Evolutionary conservation across 352 stramenopile species (phyloP).

Genomic region (Globisporangium recalcitrans): DNA sequence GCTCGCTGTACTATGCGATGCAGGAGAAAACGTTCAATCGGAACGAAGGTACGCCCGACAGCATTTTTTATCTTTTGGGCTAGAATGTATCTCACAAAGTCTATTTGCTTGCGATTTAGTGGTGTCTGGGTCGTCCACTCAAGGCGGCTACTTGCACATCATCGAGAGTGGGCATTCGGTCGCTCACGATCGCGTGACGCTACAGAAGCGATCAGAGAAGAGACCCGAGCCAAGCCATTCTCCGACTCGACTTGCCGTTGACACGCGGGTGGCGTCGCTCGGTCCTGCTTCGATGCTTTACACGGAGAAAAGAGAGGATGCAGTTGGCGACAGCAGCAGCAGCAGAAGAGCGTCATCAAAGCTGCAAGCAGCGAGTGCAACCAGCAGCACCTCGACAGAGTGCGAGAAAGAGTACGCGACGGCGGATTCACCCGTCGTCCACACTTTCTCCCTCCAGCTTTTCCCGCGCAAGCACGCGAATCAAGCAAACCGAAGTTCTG

Average conservation of each 20-base stretch:
- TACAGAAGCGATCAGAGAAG: constrained; percentile 23
- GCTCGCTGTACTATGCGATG: constrained; percentile 39
- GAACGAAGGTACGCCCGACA: constrained; percentile 28
- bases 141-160: constrained; percentile 27
- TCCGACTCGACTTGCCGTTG: constrained; percentile 23
- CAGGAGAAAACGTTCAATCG: constrained; percentile 29
- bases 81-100: not conserved
- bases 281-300: constrained; percentile 32
- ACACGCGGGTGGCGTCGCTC: constrained; percentile 36
- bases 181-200: constrained; percentile 34
- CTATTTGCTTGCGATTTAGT: constrained; percentile 18
- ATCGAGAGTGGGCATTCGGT: constrained; percentile 37
- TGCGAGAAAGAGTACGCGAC: constrained; percentile 26
- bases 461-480: constrained; percentile 13
- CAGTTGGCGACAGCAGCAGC: not conserved
- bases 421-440: constrained; percentile 36
- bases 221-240: constrained; percentile 8
- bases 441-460: constrained; percentile 26
- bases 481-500: constrained; percentile 13
- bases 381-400: not conserved
- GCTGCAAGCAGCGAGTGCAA: not conserved
- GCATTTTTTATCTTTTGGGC: not conserved
- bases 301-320: constrained; percentile 16
- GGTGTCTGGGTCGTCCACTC: constrained; percentile 23
- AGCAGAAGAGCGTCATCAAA: not conserved